Base-by-base conservation (phyloP, 1,139 yeast genomes). In the Blastobotrys indianensis region DNA sequence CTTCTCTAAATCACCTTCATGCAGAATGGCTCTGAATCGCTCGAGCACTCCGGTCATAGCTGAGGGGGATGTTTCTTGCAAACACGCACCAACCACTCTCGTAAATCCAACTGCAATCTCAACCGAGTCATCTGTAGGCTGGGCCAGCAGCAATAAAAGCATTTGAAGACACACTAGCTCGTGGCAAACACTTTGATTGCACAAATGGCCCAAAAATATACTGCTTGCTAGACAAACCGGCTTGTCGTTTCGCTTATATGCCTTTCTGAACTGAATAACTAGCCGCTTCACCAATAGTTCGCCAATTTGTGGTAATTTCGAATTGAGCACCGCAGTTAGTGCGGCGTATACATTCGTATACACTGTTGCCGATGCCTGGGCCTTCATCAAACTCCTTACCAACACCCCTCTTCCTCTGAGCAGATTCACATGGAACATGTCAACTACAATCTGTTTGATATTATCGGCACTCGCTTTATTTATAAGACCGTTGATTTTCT, bases 231-330 rank as follows among this genome's bases (percentile, higher is more conserved):
- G 59, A 46, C 81, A 77, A 2, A 61, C 58, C 0, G 59, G 53
- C 49, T 71, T 73, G 56, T 80, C 75, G 54, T 77, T 74, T 17
- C 70, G 61, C 51, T 72, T 67, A 60, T 71, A 83, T 2, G 75
- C 73, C 53, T 74, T 72, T 41, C 83, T 72, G 62, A 85, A 85
- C 49, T 74, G 80, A 2, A 82, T 58, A 1, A 84, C 66, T 29
- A 82, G 64, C 52, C 95, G 68, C 6, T 72, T 62, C 0, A 73
- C 62, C 32, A 85, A 53, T 3, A 83, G 60, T 48, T 74, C 75
- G 1, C 95, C 95, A 20, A 87, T 66, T 37, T 76, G 76, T 0
- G 94, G 94, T 4, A 85, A 61, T 56, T 82, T 80, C 6, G 83
- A 74, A 62, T 85, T 84, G 15, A 87, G 50, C 1, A 83, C 71